A percentile compares a stretch with the other conserved stretches of the same genome.
Conservation (phyloP, 768 basidiomycete genomes). For the Lentinula boryana region DNA sequence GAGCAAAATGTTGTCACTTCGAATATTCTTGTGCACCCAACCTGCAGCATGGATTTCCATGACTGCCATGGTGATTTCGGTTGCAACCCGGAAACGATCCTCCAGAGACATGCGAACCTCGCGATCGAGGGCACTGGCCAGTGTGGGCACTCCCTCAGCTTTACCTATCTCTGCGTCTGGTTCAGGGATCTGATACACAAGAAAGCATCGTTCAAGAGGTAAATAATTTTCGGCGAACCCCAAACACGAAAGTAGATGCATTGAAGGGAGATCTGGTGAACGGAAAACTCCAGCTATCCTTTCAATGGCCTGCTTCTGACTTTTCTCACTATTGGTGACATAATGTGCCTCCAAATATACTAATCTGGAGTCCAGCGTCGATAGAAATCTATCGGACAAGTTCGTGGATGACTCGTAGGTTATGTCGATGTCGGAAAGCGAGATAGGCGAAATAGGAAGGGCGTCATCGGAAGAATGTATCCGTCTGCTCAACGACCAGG, state of each 20-base stretch:
- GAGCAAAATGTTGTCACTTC: background rate
- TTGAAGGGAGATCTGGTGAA: background rate
- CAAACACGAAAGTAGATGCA: background rate
- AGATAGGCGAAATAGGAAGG: background rate
- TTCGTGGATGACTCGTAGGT: too few species aligned
- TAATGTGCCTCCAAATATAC: background rate
- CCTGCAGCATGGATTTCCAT: background rate
- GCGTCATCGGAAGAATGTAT: background rate
- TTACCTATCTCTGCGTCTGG: too few species aligned
- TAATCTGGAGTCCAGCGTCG: too few species aligned
- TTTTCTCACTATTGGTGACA: background rate
- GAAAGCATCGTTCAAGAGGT: background rate
- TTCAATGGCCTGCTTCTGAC: background rate
- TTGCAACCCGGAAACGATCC: background rate
- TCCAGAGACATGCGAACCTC: background rate
- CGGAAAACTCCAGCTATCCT: background rate
- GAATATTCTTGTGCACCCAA: constrained; percentile 1
- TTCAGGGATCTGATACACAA: too few species aligned
- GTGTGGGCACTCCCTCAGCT: background rate
- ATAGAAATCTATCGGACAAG: too few species aligned
- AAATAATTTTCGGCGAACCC: background rate
- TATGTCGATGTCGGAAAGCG: background rate
- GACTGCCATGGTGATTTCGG: background rate
- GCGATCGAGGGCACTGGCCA: background rate
- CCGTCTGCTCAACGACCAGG: background rate